These are phyloP conservation scores for Spergularia marina DNA, from an alignment of 148 eudicot species.

Conservation along the genomic window DNA sequence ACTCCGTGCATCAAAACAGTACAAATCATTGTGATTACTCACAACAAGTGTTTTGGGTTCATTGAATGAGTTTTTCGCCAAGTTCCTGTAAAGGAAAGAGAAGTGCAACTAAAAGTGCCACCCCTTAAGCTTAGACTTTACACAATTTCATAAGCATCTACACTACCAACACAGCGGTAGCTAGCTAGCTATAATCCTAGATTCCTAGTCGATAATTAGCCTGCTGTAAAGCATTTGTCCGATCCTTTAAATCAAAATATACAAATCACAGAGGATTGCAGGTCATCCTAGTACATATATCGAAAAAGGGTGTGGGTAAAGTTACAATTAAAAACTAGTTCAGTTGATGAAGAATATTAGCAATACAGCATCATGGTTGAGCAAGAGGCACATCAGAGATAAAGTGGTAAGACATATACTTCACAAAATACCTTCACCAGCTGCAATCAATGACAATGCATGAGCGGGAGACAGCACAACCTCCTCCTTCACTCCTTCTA, in stretches of 20 bases:
- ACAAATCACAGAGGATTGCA: conserved; percentile 7
- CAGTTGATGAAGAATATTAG: not conserved
- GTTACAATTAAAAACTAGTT: not conserved
- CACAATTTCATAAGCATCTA: not conserved
- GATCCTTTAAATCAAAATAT: not conserved
- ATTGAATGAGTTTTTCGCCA: not conserved
- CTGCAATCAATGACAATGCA: conserved; percentile 97
- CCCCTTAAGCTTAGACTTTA: not conserved
- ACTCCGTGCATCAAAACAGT: not conserved
- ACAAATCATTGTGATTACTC: not conserved
- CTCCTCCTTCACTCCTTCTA: conserved; percentile 99
- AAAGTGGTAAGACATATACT: not conserved
- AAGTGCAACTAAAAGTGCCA: not conserved
- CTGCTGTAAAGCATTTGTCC: not conserved
- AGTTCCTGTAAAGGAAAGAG: not conserved
- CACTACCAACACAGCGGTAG: not conserved
- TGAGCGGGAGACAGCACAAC: conserved; percentile 98
- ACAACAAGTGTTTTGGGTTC: not conserved
- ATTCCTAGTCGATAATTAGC: too few relatives aligned
- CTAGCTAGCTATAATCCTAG: not conserved
- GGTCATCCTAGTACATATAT: not conserved
- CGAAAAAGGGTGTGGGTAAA: not conserved
- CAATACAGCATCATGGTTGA: not conserved
- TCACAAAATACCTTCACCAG: conserved; percentile 82
- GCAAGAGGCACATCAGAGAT: not conserved